These are phyloP conservation scores for Gelatoporia subvermispora DNA, from an alignment of 768 basidiomycete species.

Conservation along the genomic window DNA sequence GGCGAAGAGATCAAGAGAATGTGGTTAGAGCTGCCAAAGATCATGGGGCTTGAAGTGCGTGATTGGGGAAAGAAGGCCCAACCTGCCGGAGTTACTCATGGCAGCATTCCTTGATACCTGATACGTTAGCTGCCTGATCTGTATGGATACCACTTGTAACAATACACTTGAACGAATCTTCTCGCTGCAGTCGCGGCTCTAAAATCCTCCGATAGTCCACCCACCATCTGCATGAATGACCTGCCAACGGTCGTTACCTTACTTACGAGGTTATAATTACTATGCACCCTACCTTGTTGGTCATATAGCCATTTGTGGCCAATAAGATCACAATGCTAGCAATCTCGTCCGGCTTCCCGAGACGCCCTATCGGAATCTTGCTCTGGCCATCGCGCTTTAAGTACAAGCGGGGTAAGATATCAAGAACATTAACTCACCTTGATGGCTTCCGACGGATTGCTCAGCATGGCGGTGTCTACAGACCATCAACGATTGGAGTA, in stretches of 20 bases:
- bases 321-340: slow-evolving; percentile 47
- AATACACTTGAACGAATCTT: too few species aligned
- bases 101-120: too few species aligned
- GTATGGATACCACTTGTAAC: too few species aligned
- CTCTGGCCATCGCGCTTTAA: slow-evolving; percentile 22
- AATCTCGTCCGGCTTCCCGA: slow-evolving; percentile 47
- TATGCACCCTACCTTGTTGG: slow-evolving; percentile 41
- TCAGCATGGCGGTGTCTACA: slow-evolving; percentile 45
- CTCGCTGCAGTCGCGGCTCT: background rate
- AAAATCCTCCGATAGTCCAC: slow-evolving; percentile 38
- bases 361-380: slow-evolving; percentile 45
- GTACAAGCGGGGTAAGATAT: background rate
- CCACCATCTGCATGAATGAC: slow-evolving; percentile 46
- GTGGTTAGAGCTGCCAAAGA: too few species aligned
- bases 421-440: slow-evolving; percentile 19
- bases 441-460: slow-evolving; percentile 30
- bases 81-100: too few species aligned
- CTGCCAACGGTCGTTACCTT: slow-evolving; percentile 24
- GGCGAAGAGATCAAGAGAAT: too few species aligned
- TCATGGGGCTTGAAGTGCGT: too few species aligned
- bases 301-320: slow-evolving; percentile 49
- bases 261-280: background rate
- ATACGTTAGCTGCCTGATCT: too few species aligned
- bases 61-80: too few species aligned
- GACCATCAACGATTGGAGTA: background rate